Percentiles rank a stretch among this genome's conserved stretches.
phyloP scores from a whole-genome alignment of 495 filamentous ascomycete genomes.

The Tuber calosporum region DNA sequence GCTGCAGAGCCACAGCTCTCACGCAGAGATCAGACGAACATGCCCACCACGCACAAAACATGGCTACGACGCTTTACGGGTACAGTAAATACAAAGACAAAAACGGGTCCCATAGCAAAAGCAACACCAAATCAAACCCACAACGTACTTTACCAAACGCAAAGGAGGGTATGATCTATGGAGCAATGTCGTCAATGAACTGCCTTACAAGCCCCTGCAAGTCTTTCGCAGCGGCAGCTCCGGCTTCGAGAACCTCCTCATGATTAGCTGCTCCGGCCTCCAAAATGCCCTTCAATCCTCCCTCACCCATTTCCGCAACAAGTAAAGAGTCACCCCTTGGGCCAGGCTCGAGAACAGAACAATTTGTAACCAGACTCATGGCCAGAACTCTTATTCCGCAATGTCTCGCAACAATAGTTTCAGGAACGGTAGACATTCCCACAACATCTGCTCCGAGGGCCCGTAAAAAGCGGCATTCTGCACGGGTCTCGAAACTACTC shows the following conservation, averaged over 20 bases:
- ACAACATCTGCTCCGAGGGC: constrained; percentile 64
- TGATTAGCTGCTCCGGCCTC: constrained; percentile 63
- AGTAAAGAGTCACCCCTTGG: constrained; percentile 53
- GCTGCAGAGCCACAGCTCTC: not conserved
- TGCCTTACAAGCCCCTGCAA: constrained; percentile 52
- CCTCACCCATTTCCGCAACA: constrained; percentile 41
- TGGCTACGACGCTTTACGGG: not conserved
- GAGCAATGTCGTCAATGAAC: constrained; percentile 36
- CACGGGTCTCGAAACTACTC: constrained; percentile 63
- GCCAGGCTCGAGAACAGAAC: constrained; percentile 57
- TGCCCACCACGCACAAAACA: not conserved
- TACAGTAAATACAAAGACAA: not conserved
- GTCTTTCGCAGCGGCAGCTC: constrained; percentile 55
- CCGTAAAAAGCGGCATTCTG: constrained; percentile 67
- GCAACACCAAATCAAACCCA: not conserved
- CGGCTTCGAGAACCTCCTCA: constrained; percentile 63
- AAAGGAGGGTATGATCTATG: not conserved
- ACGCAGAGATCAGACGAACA: not conserved
- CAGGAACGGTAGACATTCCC: constrained; percentile 73
- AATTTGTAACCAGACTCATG: constrained; percentile 72
- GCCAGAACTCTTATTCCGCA: constrained; percentile 63
- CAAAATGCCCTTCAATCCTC: constrained; percentile 53
- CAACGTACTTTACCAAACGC: not conserved
- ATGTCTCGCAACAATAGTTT: constrained; percentile 68
- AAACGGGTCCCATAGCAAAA: not conserved